A percentile compares a stretch with the other conserved stretches of the same genome.
phyloP scores from a whole-genome alignment of 1,139 yeast genomes.

The Pichia sp. region DNA sequence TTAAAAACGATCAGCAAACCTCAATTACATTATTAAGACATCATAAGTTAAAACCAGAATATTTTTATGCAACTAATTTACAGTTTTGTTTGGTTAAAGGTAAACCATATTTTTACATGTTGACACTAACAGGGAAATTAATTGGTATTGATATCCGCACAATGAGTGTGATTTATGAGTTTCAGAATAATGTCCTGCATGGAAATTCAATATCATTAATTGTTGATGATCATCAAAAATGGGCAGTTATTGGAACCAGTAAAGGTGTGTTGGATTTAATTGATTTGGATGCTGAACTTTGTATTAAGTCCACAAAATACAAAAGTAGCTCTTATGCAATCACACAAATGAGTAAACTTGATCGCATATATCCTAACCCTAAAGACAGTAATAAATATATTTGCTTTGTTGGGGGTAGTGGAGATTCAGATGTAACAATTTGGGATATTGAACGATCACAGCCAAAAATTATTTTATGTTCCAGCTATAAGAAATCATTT shows the following conservation, averaged over 20 bases:
- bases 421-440: slow-evolving; percentile 52
- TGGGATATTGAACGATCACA: slow-evolving; percentile 71
- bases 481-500: slow-evolving; percentile 26
- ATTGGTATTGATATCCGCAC: slow-evolving; percentile 53
- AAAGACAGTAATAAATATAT: slow-evolving; percentile 34
- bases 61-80: slow-evolving; percentile 38
- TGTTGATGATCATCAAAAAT: slow-evolving; percentile 44
- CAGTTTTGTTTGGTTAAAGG: slow-evolving; percentile 34
- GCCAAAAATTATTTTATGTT: slow-evolving; percentile 51
- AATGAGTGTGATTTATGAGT: slow-evolving; percentile 39
- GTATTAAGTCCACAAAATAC: slow-evolving; percentile 57
- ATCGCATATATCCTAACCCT: slow-evolving; percentile 36
- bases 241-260: slow-evolving; percentile 72
- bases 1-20: slow-evolving; percentile 10
- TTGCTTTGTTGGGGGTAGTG: slow-evolving; percentile 61
- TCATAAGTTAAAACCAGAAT: slow-evolving; percentile 31
- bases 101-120: slow-evolving; percentile 36
- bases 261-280: slow-evolving; percentile 70
- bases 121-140: slow-evolving; percentile 51
- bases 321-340: slow-evolving; percentile 42
- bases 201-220: slow-evolving; percentile 62
- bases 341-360: slow-evolving; percentile 30
- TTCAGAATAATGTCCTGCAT: slow-evolving; percentile 54
- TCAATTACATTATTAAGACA: slow-evolving; percentile 39
- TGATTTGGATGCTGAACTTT: slow-evolving; percentile 67